Evolutionary conservation across 176 grass and related monocot species (phyloP), one percentile per base, ranked within the genome.

Genomic region (Aechmea fasciata): DNA sequence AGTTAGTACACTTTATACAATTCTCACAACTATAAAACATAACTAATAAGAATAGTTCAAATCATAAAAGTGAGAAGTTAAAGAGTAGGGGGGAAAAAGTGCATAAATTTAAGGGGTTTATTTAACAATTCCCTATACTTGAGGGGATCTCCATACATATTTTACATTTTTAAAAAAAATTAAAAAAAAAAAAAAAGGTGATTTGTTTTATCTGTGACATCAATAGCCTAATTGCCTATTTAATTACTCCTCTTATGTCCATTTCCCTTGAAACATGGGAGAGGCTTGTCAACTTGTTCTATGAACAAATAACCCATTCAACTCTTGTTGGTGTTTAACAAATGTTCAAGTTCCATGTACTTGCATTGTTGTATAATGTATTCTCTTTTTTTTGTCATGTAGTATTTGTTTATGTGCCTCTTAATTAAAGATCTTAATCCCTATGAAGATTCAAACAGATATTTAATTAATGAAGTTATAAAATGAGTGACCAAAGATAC

Each of bases 371-470:
- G 3, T 3, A 41, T 41, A 41, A 41, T 41, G 1, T 2, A 61
- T 61, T 9, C 2, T 18, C 55, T 61, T 10, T 61, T 18, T 17
- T 61, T 10, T 61, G n/a, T 61, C 55, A 61, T 61, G 8, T 61
- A 61, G n/a, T 61, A 19, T 61, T 61, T 61, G 55, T 61, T 61
- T 61, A 61, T 61, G 55, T 61, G 55, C 17, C 52, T 10, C 20
- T 22, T 9, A 23, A 61, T 22, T 9, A 23, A 61, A 6, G 15
- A 61, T 15, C 9, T 19, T 61, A 61, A 18, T 15, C 55, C 55
- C 20, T 7, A 41, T 41, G 33, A 61, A 61, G 17, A 61, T 15
- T 61, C 7, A 19, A 61, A 61, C 10, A 61, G 15, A 61, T 55
- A 55, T 61, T 9, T n/a, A 55, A 7, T 9, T n/a, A 55, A 7